Base-by-base conservation (phyloP, 176 grass and related monocot genomes). In the Juncus effusus region DNA sequence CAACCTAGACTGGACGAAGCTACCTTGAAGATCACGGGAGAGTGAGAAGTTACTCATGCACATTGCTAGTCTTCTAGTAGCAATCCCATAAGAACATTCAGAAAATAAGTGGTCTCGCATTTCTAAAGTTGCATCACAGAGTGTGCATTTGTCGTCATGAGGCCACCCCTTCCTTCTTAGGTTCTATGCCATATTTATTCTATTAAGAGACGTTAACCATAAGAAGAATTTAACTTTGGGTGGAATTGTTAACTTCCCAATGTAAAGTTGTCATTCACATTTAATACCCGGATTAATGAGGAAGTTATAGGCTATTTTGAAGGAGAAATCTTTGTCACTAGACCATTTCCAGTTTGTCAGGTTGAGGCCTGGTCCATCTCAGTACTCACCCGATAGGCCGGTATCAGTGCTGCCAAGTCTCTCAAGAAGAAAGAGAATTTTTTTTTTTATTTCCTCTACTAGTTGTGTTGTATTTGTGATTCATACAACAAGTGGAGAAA, bases 171-270 rank as follows among this genome's bases (percentile, higher is more conserved):
- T n/a, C n/a, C n/a, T n/a, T n/a, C n/a, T n/a, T n/a, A n/a, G n/a
- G n/a, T n/a, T n/a, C n/a, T n/a, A n/a, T n/a, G n/a, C n/a, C n/a
- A n/a, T n/a, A n/a, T n/a, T n/a, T n/a, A n/a, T n/a, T n/a, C n/a
- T n/a, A n/a, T n/a, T n/a, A n/a, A n/a, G n/a, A n/a, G n/a, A n/a
- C n/a, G n/a, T n/a, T n/a, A 62, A 15, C 59, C 59, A 62, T 9
- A 62, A 14, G 35, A 62, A 62, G 1, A 62, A 7, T 38, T 62
- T 62, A 15, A 62, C 59, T 15, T 62, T 62, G 59, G 35, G 13
- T 7, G 59, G 59, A 38, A 15, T 15, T 62, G 13, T 62, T 2
- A 62, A 8, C 16, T 62, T 62, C 59, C 59, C 13, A 62, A 4
- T 38, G 13, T 11, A 35, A 3, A 15, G 10, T 2, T 11, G 13